Base-by-base conservation (phyloP, 202 grass and related monocot genomes). In the Brachypodium distachyon region DNA sequence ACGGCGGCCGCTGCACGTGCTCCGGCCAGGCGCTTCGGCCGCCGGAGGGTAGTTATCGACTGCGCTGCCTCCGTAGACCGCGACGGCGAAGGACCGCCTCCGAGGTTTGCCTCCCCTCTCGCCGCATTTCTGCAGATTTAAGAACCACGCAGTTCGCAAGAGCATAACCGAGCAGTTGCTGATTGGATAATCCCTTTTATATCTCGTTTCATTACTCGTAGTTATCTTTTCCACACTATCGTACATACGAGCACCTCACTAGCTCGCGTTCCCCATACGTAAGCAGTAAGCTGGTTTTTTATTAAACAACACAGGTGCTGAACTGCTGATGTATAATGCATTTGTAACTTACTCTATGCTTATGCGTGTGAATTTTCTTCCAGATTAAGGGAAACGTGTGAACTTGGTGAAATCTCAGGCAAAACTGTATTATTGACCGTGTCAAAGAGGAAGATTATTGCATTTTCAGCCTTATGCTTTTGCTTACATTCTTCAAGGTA, bases 401-500 rank as follows among this genome's bases (percentile, higher is more conserved):
- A 97, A 62, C 14, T 62, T 17, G 68, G 63, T 61, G 86, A 89
- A 82, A 80, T 78, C 34, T 48, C 82, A n/a, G 61, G 6, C 56
- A 80, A 53, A 49, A 3, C 61, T 17, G 56, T 88, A 32, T 54
- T 87, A 39, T 68, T 75, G n/a, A n/a, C n/a, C 65, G 61, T 57
- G 13, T 85, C 91, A 36, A 83, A 82, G 52, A 85, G 96, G 82
- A 88, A 95, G 68, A 55, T 98, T 66, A 60, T 94, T 78, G 77
- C 84, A 49, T 76, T 78, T 34, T 82, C 85, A 40, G 83, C 80
- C n/a, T 86, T 98, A 42, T 73, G 73, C 60, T 68, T 90, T 67
- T 83, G 81, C 82, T 90, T 83, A 60, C 79, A 98, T 88, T 86
- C 87, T 82, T 90, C 91, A 88, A 98, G 83, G 79, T 90, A 90